These are phyloP conservation scores for Ophiostoma montium DNA, from an alignment of 2,329 filamentous ascomycete species.

Conservation along the genomic window DNA sequence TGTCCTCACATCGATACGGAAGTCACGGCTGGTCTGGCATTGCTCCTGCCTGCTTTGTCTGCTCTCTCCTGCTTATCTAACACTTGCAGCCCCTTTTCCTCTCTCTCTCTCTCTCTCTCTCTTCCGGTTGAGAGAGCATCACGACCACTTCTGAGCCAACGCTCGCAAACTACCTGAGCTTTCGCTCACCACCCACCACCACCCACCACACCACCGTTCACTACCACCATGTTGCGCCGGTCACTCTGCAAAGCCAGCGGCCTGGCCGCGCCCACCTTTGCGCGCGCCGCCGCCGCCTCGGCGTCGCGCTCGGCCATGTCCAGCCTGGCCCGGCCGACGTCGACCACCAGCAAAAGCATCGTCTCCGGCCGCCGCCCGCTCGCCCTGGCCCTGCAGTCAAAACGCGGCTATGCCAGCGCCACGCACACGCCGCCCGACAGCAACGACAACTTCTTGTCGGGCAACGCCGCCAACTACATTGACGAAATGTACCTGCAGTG, in stretches of 20 bases:
- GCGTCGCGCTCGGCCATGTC: slow-evolving; percentile 4
- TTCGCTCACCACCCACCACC: slow-evolving; percentile 4
- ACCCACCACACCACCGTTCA: background rate
- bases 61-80: background rate
- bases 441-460: slow-evolving; percentile 91
- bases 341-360: slow-evolving; percentile 15
- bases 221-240: slow-evolving; percentile 10
- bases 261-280: slow-evolving; percentile 5
- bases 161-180: slow-evolving; percentile 4
- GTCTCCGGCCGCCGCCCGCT: slow-evolving; percentile 34
- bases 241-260: slow-evolving; percentile 12
- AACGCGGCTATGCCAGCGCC: slow-evolving; percentile 33
- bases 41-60: background rate
- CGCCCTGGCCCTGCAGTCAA: slow-evolving; percentile 29
- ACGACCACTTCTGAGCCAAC: slow-evolving; percentile 4
- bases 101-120: background rate
- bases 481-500: slow-evolving; percentile 99
- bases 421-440: slow-evolving; percentile 51
- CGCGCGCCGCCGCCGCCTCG: slow-evolving; percentile 6
- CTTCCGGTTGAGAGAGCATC: background rate
- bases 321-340: slow-evolving; percentile 3
- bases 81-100: too few relatives aligned
- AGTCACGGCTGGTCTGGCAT: background rate
- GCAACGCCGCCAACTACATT: slow-evolving; percentile 96
- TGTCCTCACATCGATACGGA: background rate